Conservation (phyloP, 2,329 filamentous ascomycete species). For the Ascocoryne sarcoides region DNA sequence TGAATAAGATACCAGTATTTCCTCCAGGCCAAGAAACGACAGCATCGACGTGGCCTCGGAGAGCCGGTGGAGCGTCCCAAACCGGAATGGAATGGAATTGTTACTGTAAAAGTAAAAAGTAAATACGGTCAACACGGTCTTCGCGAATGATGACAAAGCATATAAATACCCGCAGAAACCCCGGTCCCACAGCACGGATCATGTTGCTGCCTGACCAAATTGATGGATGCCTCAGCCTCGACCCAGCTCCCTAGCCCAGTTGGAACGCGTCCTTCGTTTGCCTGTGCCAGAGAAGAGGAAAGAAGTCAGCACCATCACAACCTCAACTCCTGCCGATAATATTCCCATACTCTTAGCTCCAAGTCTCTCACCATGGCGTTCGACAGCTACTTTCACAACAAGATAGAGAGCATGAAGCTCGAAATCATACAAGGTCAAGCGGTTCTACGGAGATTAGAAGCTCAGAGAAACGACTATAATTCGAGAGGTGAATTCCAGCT, state of each 20-base stretch:
- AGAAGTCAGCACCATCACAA: constrained; percentile 3
- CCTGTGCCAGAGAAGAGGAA: not conserved
- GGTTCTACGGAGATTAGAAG: constrained; percentile 86
- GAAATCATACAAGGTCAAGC: constrained; percentile 99
- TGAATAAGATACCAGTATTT: no score
- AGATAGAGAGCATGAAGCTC: constrained; percentile 99
- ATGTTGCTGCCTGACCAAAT: no score
- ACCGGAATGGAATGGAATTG: no score
- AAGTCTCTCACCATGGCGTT: constrained; percentile 68
- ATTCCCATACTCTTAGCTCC: not conserved
- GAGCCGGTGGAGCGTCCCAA: no score
- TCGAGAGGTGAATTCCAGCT: constrained; percentile 48
- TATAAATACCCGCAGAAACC: no score
- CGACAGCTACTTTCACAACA: constrained; percentile 99
- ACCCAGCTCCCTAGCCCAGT: not conserved
- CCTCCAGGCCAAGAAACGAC: no score
- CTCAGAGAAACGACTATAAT: constrained; percentile 98
- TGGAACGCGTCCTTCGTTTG: not conserved
- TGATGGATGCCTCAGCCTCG: not conserved
- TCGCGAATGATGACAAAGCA: no score
- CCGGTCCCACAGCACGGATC: no score
- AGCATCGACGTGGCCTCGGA: no score
- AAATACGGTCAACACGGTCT: no score
- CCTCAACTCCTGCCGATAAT: constrained; percentile 1
- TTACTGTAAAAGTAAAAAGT: no score